phyloP scores from a whole-genome alignment of 371 early-diverging fungal genomes.

The Mucor lusitanicus region DNA sequence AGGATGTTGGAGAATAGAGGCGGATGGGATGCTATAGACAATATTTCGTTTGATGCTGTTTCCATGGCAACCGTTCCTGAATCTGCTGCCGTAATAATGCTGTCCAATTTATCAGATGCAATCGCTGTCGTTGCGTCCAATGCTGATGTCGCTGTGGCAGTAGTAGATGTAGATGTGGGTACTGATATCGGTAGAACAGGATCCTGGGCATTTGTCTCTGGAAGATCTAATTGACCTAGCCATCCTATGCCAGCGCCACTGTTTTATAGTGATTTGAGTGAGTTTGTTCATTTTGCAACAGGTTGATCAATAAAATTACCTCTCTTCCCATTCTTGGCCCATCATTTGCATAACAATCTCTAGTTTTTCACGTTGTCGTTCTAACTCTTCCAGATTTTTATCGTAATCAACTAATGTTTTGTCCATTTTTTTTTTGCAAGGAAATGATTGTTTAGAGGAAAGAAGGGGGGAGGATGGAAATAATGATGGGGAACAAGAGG shows the following conservation, averaged over 20 bases:
- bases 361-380: constrained; percentile 43
- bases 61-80: constrained; percentile 2
- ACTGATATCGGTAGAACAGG: background rate
- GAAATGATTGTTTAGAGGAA: background rate
- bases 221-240: constrained; percentile 39
- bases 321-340: constrained; percentile 57
- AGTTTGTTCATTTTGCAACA: background rate
- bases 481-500: background rate
- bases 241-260: constrained; percentile 56
- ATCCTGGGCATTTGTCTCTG: constrained; percentile 4
- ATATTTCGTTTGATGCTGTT: background rate
- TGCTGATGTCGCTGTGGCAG: background rate
- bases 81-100: background rate
- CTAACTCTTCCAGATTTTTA: constrained; percentile 45
- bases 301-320: constrained; percentile 22
- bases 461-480: background rate
- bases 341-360: constrained; percentile 47
- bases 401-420: constrained; percentile 50
- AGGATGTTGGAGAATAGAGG: constrained; percentile 20
- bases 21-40: background rate
- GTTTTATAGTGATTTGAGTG: background rate
- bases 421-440: constrained; percentile 30
- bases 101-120: background rate
- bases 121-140: background rate
- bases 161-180: background rate